Conservation (phyloP, 1,139 yeast genomes). For the Kodamaea ohmeri region DNA sequence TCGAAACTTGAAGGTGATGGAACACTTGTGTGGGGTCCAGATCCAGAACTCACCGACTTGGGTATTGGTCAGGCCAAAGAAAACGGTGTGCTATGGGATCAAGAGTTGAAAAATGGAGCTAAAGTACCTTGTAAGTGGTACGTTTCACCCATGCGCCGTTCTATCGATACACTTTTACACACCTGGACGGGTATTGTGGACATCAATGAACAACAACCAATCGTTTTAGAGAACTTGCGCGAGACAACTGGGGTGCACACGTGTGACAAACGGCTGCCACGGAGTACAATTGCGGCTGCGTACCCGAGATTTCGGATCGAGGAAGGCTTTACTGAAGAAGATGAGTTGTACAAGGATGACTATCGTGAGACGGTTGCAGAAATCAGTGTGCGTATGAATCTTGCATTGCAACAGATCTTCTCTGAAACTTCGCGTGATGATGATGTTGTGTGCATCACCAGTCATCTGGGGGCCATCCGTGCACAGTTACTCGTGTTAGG, state of each 20-base stretch:
- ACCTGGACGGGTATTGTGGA: constrained; percentile 30
- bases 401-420: constrained; percentile 37
- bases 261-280: constrained; percentile 43
- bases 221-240: constrained; percentile 40
- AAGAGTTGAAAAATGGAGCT: constrained; percentile 18
- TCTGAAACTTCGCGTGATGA: constrained; percentile 21
- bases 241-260: constrained; percentile 46
- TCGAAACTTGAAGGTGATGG: constrained; percentile 44
- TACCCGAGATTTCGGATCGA: constrained; percentile 37
- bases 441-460: constrained; percentile 29
- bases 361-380: constrained; percentile 41
- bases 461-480: constrained; percentile 42
- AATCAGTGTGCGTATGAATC: constrained; percentile 38
- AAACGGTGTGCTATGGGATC: constrained; percentile 19
- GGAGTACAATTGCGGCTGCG: constrained; percentile 29
- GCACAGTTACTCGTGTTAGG: constrained; percentile 41
- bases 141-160: constrained; percentile 38
- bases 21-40: constrained; percentile 46
- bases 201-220: constrained; percentile 25
- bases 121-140: constrained; percentile 30
- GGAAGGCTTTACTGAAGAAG: constrained; percentile 40
- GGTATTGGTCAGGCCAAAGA: constrained; percentile 40
- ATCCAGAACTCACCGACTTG: constrained; percentile 42
- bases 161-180: constrained; percentile 36
- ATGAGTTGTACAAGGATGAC: constrained; percentile 36